Base-by-base conservation (phyloP, 78 protist species). In the Mantamonas sphyraenae region DNA sequence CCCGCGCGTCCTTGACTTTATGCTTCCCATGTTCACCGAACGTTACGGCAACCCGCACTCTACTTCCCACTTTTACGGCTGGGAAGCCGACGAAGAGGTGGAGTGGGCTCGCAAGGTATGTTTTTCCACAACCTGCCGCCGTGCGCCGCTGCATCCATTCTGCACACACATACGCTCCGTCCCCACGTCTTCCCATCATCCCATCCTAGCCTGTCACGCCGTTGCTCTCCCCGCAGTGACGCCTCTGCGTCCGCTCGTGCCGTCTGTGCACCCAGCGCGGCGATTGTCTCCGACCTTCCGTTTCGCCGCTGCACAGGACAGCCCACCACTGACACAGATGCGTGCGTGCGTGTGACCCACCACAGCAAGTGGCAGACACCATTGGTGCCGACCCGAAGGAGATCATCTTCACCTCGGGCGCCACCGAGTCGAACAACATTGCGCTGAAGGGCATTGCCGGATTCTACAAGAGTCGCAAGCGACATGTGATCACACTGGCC, bases 1-100 rank as follows among this genome's bases (percentile, higher is more conserved):
- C 40, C 99, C 99, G n/a, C 92, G 99, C 33, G 99, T 93, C 39
- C 86, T 97, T 14, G 99, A 97, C 68, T 85, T 88, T 30, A 97
- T 97, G 99, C 24, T 95, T 58, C 97, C 98, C 17, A 69, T 81
- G 57, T n/a, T 87, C 68, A 81, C 86, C 1, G 77, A 79, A 56
- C 37, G 53, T 28, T 93, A 74, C 62, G 99, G 99, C 66, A 97
- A 97, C 71, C 92, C 99, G 24, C 98, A 93, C 83, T 83, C 93
- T 40, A 62, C 90, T 26, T 89, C 98, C 38, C 99, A 97, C 75
- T 33, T 20, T 19, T 93, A 89, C 62, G 99, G 99, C 56, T 97
- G 99, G 99, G 93, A 85, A 28, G 19, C 95, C 4, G 88, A 74
- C 45, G 90, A 77, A 12, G 85, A 68, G 20, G 94, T 93, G 22